Evolutionary conservation across 148 eudicot genomes (phyloP).

Genomic region (Vaccinium macrocarpon): DNA sequence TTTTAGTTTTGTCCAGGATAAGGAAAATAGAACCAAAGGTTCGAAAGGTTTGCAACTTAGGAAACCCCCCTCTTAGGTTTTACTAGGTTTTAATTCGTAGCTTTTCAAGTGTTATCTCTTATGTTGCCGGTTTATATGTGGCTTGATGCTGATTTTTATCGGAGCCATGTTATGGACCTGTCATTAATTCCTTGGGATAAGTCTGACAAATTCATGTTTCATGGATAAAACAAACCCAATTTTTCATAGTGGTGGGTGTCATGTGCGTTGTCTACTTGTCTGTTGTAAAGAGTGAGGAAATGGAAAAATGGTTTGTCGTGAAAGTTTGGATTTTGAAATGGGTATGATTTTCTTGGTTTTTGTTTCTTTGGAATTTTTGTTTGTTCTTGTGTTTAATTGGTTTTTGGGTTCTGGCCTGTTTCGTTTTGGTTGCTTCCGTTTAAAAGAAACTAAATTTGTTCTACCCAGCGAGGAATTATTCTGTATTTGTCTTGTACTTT

Average conservation of each 20-base stretch:
- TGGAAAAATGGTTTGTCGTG: conserved; percentile 3
- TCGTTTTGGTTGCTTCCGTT: background rate
- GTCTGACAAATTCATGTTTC: background rate
- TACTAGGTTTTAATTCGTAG: background rate
- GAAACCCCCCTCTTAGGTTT: background rate
- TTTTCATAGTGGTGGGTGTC: background rate
- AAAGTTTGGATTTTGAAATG: background rate
- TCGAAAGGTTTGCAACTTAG: background rate
- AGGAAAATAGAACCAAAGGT: background rate
- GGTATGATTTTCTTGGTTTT: background rate
- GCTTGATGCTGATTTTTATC: background rate
- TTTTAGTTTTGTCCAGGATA: background rate
- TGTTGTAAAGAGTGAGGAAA: background rate
- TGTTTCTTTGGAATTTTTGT: background rate
- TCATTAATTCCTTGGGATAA: background rate
- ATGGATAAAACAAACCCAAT: background rate
- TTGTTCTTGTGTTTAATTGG: background rate
- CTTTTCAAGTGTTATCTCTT: background rate
- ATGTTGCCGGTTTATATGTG: background rate
- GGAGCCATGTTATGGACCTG: background rate
- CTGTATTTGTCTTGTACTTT: background rate
- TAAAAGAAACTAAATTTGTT: background rate
- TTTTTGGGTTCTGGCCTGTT: background rate
- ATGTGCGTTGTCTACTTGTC: background rate
- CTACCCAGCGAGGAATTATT: background rate